Base-by-base conservation (phyloP, 2,329 filamentous ascomycete genomes). In the Colletotrichum sp. region DNA sequence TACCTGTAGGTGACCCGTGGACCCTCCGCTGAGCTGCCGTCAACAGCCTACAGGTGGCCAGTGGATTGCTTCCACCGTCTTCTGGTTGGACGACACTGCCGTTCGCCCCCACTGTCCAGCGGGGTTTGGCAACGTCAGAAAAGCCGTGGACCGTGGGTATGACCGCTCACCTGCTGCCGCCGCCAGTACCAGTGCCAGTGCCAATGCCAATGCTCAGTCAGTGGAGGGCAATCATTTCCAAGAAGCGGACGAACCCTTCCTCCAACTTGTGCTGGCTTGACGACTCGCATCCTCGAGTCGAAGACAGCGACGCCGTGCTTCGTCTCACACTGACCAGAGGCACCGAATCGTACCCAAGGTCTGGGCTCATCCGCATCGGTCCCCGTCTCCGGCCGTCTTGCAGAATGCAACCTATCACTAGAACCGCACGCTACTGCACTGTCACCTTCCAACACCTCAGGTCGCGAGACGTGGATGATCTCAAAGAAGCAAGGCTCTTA, bases 331-430 rank as follows among this genome's bases (percentile, higher is more conserved):
- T 30, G 13, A 8, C 49, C 39, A 52, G 44, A 52, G 44, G 44
- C 44, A 52, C 44, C 44, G 44, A 52, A 21, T 52, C 44, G 44
- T 52, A 52, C 44, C 44, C 44, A 52, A 52, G 44, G 44, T 21
- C 44, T 52, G 44, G n/a, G 21, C 44, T 57, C 39, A 32, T 49
- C 66, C 57, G 39, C 57, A 32, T 57, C 71, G 49, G 71, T 65
- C 13, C 30, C 59, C 26, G 57, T 64, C 59, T 18, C 67, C 32
- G 52, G 52, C 21, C n/a, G 55, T 63, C 63, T 69, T 72, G 55
- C 63, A 71, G 70, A 60, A 62, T 71, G 68, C 72, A 75, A 60
- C 44, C 59, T 52, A 34, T 30, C 68, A 75, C 72, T 66, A 66
- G 68, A 57, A 52, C 44, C 55, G 68, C 60, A 60, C 72, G 28